These are phyloP conservation scores for Phytophthora megakarya DNA, from an alignment of 352 stramenopile genomes.

Conservation along the genomic window DNA sequence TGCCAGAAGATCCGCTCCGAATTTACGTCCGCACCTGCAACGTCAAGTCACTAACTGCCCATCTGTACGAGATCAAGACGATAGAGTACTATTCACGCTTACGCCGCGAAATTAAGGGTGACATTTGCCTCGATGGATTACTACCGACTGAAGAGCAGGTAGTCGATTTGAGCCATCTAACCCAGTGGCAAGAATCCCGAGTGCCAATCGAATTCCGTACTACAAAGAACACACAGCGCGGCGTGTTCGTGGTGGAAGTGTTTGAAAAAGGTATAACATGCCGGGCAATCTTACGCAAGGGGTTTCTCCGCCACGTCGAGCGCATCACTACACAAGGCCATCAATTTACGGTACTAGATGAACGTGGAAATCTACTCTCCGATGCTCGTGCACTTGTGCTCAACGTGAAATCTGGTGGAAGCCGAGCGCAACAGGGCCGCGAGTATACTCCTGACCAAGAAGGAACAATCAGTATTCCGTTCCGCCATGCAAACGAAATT, in stretches of 20 bases:
- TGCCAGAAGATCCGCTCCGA: slow-evolving; percentile 41
- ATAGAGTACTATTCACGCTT: slow-evolving; percentile 59
- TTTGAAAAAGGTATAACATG: slow-evolving; percentile 61
- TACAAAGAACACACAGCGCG: slow-evolving; percentile 29
- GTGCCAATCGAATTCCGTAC: slow-evolving; percentile 40
- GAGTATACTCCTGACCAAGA: slow-evolving; percentile 36
- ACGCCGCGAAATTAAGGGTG: slow-evolving; percentile 48
- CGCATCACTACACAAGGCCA: slow-evolving; percentile 49
- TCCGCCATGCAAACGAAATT: slow-evolving; percentile 37
- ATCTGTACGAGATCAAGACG: slow-evolving; percentile 69
- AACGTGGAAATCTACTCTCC: slow-evolving; percentile 41
- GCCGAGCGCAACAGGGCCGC: slow-evolving; percentile 40
- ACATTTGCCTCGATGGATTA: slow-evolving; percentile 63
- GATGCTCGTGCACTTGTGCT: slow-evolving; percentile 45
- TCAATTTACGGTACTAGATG: slow-evolving; percentile 57
- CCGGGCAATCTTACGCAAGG: slow-evolving; percentile 60
- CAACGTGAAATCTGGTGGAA: slow-evolving; percentile 44
- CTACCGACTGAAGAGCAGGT: slow-evolving; percentile 60
- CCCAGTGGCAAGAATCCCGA: slow-evolving; percentile 46
- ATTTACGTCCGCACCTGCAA: slow-evolving; percentile 54
- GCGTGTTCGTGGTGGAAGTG: slow-evolving; percentile 68
- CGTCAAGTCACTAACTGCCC: slow-evolving; percentile 53
- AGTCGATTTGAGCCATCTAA: slow-evolving; percentile 54
- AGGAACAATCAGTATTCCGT: slow-evolving; percentile 50
- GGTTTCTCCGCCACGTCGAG: slow-evolving; percentile 57